These are phyloP conservation scores for Phytopythium oedochilum DNA, from an alignment of 352 stramenopile genomes.

Conservation along the genomic window DNA sequence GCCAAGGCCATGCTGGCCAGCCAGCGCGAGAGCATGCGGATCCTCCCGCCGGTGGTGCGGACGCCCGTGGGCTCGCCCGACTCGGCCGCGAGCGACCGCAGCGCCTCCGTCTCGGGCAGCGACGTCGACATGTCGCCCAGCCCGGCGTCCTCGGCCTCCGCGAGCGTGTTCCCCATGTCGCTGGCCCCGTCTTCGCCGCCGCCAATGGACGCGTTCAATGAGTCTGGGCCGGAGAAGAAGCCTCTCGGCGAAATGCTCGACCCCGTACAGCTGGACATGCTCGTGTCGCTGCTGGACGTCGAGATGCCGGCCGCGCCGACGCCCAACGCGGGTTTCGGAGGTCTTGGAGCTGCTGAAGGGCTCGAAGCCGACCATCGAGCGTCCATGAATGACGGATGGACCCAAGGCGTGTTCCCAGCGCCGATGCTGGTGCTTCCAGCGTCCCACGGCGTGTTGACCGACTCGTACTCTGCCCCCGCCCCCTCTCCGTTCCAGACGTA, in stretches of 20 bases:
- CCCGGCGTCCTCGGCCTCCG: slow-evolving; percentile 13
- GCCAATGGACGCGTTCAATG: background rate
- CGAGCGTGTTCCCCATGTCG: slow-evolving; percentile 8
- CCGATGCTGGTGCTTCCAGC: background rate
- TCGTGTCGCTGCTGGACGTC: slow-evolving; percentile 35
- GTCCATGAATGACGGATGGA: background rate
- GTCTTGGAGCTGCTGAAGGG: background rate
- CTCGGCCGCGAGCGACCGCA: background rate
- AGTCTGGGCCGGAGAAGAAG: slow-evolving; percentile 2
- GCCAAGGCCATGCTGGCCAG: slow-evolving; percentile 13
- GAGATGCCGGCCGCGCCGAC: slow-evolving; percentile 9
- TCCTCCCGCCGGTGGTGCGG: slow-evolving; percentile 2
- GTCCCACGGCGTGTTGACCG: slow-evolving; percentile 2
- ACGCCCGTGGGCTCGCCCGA: background rate
- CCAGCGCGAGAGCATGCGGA: slow-evolving; percentile 3
- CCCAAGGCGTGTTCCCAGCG: background rate
- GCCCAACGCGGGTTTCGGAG: background rate
- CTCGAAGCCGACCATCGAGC: background rate
- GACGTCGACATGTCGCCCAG: slow-evolving; percentile 7
- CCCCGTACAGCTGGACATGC: slow-evolving; percentile 28
- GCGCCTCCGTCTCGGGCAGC: background rate
- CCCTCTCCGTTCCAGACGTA: slow-evolving; percentile 6
- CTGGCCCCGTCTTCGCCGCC: background rate
- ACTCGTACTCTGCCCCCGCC: background rate
- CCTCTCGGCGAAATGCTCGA: slow-evolving; percentile 9